Percentiles rank a stretch among this genome's conserved stretches.
Evolutionary conservation across 1,284 basidiomycete species (phyloP).

Genomic region (Quambalaria eucalypti): DNA sequence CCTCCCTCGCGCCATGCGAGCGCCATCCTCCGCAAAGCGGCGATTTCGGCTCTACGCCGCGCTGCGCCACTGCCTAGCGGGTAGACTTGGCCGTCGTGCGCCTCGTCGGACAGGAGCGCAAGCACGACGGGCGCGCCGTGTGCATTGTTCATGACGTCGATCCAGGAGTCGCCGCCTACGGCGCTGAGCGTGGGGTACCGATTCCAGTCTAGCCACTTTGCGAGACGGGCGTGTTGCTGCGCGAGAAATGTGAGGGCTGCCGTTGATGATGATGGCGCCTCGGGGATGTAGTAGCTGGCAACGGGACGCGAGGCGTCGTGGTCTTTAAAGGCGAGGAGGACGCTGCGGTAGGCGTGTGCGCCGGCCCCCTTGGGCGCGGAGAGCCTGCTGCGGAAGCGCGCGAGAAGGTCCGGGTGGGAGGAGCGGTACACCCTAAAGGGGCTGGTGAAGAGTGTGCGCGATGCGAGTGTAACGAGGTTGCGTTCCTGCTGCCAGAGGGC

Average conservation of each 20-base stretch:
- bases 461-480: conserved; percentile 9
- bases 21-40: conserved; percentile 18
- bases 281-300: conserved; percentile 10
- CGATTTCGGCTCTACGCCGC: conserved; percentile 22
- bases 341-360: conserved; percentile 12
- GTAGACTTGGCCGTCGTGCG: conserved; percentile 12
- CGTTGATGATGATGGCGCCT: background rate
- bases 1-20: conserved; percentile 17
- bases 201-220: conserved; percentile 23
- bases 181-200: conserved; percentile 28
- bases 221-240: conserved; percentile 3
- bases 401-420: conserved; percentile 20
- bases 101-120: conserved; percentile 27
- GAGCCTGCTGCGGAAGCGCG: conserved; percentile 13
- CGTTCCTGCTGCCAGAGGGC: background rate
- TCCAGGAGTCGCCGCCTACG: conserved; percentile 27
- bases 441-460: conserved; percentile 8
- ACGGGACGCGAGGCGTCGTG: conserved; percentile 16
- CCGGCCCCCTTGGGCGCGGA: conserved; percentile 3
- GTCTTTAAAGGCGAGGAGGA: conserved; percentile 43
- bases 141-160: conserved; percentile 23
- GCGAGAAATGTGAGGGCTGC: background rate
- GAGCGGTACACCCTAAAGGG: conserved; percentile 20
- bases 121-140: conserved; percentile 28
- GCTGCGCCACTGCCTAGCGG: conserved; percentile 12